Evolutionary conservation across 305 asterid genomes (phyloP), one percentile per base, ranked within the genome.

Genomic region (Petunia hybrid): DNA sequence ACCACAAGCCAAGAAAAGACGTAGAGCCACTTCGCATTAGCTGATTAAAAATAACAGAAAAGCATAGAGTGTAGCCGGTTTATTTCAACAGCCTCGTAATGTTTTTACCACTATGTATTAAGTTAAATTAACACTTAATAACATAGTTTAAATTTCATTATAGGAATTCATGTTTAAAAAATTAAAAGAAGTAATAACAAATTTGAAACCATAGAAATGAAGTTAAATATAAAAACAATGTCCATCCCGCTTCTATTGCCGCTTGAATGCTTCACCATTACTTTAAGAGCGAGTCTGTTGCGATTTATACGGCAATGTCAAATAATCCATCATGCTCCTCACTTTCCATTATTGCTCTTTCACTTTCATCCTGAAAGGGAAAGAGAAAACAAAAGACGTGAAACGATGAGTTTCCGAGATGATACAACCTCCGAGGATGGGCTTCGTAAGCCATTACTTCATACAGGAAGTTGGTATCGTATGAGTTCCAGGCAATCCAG

Each of bases 381-480:
- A 70, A 70, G 3, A 10, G 60, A 70, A 66, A 1, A 45, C 5
- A 46, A 56, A 60, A 42, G 46, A 51, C 13, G 57, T 51, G 22
- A 8, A 73, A 66, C 83, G 68, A 94, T 91, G 97, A 89, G 89
- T 86, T 55, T 81, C 75, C 76, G 88, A 69, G 91, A 88, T 1
- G 95, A 92, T 42, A 65, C 56, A 4, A 84, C 80, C 57, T 80
- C 77, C 43, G 97, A 94, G 55, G 99, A 92, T 86, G 98, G 92
- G 86, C 84, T 89, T 59, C 91, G 94, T 38, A 93, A 88, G 94
- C 99, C 99, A 66, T 84, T 95, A 43, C 66, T 95, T 78, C 97
- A 93, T 81, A 95, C 97, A 0, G 98, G 98, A 31, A 95, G 99
- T 82, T 95, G 99, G 99, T 95, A 95, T 82, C 90, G 97, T 9